Evolutionary conservation across 257 asterid species (phyloP).

Genomic region (Linaria vulgaris): DNA sequence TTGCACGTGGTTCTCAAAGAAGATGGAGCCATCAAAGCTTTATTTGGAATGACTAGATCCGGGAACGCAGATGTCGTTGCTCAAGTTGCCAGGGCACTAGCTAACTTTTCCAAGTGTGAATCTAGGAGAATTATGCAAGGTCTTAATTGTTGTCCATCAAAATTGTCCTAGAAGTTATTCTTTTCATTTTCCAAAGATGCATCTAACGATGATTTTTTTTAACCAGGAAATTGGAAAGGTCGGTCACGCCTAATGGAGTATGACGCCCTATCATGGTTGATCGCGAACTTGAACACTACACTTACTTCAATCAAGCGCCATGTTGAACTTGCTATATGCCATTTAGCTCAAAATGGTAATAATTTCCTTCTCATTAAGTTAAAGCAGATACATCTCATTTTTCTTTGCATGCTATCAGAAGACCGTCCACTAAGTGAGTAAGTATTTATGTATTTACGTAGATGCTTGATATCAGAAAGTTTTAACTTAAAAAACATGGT

Average conservation of each 20-base stretch:
- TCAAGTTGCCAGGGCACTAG: slow-evolving; percentile 89
- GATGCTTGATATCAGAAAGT: background rate
- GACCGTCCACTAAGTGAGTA: background rate
- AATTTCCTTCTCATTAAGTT: background rate
- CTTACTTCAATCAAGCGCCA: slow-evolving; percentile 72
- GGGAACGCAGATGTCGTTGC: slow-evolving; percentile 68
- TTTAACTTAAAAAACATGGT: background rate
- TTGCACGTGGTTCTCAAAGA: slow-evolving; percentile 60
- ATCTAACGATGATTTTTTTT: slow-evolving; percentile 20
- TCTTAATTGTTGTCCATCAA: slow-evolving; percentile 21
- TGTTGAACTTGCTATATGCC: slow-evolving; percentile 87
- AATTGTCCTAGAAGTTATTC: background rate
- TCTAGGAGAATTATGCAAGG: slow-evolving; percentile 84
- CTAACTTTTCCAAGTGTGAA: slow-evolving; percentile 89
- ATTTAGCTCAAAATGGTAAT: slow-evolving; percentile 91
- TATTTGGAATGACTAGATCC: slow-evolving; percentile 58
- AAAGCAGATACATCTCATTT: background rate
- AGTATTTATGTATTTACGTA: background rate
- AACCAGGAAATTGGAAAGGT: slow-evolving; percentile 65
- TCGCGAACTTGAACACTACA: slow-evolving; percentile 52
- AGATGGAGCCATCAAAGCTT: slow-evolving; percentile 81
- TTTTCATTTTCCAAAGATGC: background rate
- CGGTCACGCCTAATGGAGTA: slow-evolving; percentile 78
- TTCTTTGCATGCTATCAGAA: background rate
- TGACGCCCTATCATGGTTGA: slow-evolving; percentile 73